Conservation (phyloP, 495 filamentous ascomycete species). For the Bacidia rubella region DNA sequence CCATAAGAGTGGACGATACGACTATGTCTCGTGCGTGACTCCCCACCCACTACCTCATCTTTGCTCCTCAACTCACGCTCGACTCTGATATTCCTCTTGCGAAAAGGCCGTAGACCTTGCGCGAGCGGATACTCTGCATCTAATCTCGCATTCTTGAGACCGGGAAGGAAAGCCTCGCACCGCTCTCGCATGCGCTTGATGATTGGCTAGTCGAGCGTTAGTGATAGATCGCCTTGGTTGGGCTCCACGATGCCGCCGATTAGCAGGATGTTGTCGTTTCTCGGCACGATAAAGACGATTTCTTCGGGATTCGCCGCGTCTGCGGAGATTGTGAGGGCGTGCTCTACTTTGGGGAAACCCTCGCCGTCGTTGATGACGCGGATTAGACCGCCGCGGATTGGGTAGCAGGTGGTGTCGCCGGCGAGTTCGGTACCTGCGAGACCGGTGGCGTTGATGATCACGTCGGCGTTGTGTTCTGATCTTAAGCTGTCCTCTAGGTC, state of each 20-base stretch:
- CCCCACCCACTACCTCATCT: too few species aligned
- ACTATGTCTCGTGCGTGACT: too few species aligned
- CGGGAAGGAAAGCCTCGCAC: constrained; percentile 32
- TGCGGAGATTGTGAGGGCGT: constrained; percentile 29
- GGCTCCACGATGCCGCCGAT: constrained; percentile 32
- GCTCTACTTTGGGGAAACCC: constrained; percentile 32
- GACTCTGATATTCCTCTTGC: too few species aligned
- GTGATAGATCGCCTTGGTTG: constrained; percentile 27
- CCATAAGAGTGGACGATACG: too few species aligned
- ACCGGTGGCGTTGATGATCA: constrained; percentile 36
- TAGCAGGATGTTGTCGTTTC: constrained; percentile 36
- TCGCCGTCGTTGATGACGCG: constrained; percentile 38
- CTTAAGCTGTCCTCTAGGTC: constrained; percentile 27
- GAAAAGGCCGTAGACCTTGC: too few species aligned
- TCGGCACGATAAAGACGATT: constrained; percentile 38
- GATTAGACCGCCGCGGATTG: constrained; percentile 34
- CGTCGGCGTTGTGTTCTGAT: constrained; percentile 27
- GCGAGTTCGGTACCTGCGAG: constrained; percentile 26
- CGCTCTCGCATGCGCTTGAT: constrained; percentile 32
- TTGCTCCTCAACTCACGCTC: too few species aligned
- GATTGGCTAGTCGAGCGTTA: constrained; percentile 28
- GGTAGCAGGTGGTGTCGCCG: constrained; percentile 29
- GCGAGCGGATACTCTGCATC: constrained; percentile 33
- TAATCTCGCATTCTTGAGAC: constrained; percentile 29
- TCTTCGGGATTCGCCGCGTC: constrained; percentile 26